Evolutionary conservation across 495 filamentous ascomycete species (phyloP), one percentile per base, ranked within the genome.

Genomic region (Hypoxylon lenormandii): DNA sequence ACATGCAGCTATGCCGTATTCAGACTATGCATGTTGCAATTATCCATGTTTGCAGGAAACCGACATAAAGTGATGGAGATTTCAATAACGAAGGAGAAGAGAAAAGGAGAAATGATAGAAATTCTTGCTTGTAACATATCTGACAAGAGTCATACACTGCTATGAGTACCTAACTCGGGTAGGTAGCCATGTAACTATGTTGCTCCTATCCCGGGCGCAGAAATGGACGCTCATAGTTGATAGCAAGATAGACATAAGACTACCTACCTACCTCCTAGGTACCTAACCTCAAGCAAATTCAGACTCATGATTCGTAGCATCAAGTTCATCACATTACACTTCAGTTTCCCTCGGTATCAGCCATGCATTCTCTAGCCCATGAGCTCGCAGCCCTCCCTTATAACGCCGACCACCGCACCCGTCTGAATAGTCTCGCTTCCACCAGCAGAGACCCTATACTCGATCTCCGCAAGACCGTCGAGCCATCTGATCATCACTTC

Each of bases 361-460:
- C 46, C 2, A 26, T 38, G 62, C 4, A 67, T 76, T 47, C 62
- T 42, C 30, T 67, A 82, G 21, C 78, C 77, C 80, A 83, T 81
- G 52, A 97, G 77, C 77, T 96, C 94, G 36, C 90, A 92, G 0
- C 96, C 95, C 67, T 88, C 89, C 69, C 95, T 88, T 36, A 98
- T 85, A 5, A 96, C 92, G 0, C 96, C 95, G 1, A 97, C 92
- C 50, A 97, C 78, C 0, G 92, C 95, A 4, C 95, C 94, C 1
- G 94, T 97, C 83, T 98, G 95, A 52, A 98, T 85, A 10, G 79
- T 78, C 81, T 98, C 95, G n/a, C 87, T 90, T 2, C 92, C 96
- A 12, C 95, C 95, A 18, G 92, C 91, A 57, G 93, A 91, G 5
- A 98, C 81, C 54, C 95, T 83, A 79, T 92, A 95, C 80, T 98